These are phyloP conservation scores for Butyriboletus loyo DNA, from an alignment of 768 basidiomycete genomes.

Conservation along the genomic window DNA sequence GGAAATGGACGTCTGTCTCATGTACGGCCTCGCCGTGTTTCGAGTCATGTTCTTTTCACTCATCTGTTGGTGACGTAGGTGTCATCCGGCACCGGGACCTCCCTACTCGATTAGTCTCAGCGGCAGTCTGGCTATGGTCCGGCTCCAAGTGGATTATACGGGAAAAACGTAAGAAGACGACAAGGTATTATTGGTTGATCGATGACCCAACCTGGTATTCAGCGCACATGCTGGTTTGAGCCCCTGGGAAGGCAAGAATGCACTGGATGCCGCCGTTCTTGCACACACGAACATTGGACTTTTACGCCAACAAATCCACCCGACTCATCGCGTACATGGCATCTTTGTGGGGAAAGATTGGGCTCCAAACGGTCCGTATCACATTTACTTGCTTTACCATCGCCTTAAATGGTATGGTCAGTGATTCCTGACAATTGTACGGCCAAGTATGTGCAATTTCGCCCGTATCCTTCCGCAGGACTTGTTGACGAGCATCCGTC, in stretches of 20 bases:
- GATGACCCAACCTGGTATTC: background rate
- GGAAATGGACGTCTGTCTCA: slow-evolving; percentile 74
- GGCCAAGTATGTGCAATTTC: slow-evolving; percentile 47
- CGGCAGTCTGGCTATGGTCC: slow-evolving; percentile 60
- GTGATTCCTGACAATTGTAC: slow-evolving; percentile 84
- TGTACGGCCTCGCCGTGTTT: slow-evolving; percentile 39
- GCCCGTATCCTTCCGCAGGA: background rate
- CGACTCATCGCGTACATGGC: slow-evolving; percentile 77
- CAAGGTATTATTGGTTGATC: background rate
- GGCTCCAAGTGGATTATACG: slow-evolving; percentile 58
- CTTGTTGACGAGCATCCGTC: background rate
- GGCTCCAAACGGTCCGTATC: slow-evolving; percentile 62
- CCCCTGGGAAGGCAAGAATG: slow-evolving; percentile 84
- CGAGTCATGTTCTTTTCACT: background rate
- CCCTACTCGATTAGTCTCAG: slow-evolving; percentile 63
- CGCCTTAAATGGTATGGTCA: slow-evolving; percentile 24
- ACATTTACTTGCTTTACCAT: background rate
- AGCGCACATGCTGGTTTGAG: slow-evolving; percentile 78
- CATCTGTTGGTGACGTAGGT: slow-evolving; percentile 43
- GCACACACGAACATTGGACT: slow-evolving; percentile 78
- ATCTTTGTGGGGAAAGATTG: slow-evolving; percentile 74
- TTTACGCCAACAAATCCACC: slow-evolving; percentile 77
- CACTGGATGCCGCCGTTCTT: slow-evolving; percentile 83
- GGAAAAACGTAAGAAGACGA: slow-evolving; percentile 61
- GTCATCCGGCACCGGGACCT: slow-evolving; percentile 79